Evolutionary conservation across 1,139 yeast genomes (phyloP).

Genomic region (Ogataea hybrid): DNA sequence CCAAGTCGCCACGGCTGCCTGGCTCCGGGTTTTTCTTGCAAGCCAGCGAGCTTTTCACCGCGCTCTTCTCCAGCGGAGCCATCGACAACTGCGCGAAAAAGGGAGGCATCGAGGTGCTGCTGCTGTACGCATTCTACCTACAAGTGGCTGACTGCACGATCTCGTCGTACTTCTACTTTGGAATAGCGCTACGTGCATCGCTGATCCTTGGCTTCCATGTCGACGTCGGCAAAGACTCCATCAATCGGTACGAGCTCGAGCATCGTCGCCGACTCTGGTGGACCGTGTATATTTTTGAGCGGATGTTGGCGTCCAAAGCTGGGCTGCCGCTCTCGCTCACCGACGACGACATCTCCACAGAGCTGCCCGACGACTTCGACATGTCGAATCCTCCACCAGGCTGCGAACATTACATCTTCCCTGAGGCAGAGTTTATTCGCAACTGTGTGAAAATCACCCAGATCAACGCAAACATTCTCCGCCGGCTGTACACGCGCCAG

Average conservation of each 20-base stretch:
- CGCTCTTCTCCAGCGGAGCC: constrained; percentile 75
- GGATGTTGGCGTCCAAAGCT: constrained; percentile 83
- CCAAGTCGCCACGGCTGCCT: constrained; percentile 47
- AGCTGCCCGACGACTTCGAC: constrained; percentile 69
- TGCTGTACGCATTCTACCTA: constrained; percentile 74
- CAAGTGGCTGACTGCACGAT: constrained; percentile 86
- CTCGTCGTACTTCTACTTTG: constrained; percentile 78
- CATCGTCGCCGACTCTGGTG: constrained; percentile 86
- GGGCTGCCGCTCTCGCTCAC: constrained; percentile 79
- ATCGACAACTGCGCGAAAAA: constrained; percentile 73
- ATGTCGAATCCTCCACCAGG: constrained; percentile 54
- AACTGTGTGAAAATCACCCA: constrained; percentile 81
- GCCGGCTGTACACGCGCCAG: constrained; percentile 72
- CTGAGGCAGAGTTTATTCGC: constrained; percentile 75
- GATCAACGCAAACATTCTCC: constrained; percentile 71
- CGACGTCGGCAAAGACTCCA: constrained; percentile 66
- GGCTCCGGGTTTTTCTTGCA: constrained; percentile 77
- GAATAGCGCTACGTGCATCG: constrained; percentile 73
- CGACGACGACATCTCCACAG: constrained; percentile 77
- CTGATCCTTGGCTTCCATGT: constrained; percentile 80
- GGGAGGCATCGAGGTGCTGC: constrained; percentile 79
- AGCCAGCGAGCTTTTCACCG: constrained; percentile 73
- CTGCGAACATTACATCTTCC: constrained; percentile 70
- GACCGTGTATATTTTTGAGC: constrained; percentile 87
- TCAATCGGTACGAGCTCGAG: constrained; percentile 67